phyloP scores from a whole-genome alignment of 306 rosid species.

The Vicia sativa region DNA sequence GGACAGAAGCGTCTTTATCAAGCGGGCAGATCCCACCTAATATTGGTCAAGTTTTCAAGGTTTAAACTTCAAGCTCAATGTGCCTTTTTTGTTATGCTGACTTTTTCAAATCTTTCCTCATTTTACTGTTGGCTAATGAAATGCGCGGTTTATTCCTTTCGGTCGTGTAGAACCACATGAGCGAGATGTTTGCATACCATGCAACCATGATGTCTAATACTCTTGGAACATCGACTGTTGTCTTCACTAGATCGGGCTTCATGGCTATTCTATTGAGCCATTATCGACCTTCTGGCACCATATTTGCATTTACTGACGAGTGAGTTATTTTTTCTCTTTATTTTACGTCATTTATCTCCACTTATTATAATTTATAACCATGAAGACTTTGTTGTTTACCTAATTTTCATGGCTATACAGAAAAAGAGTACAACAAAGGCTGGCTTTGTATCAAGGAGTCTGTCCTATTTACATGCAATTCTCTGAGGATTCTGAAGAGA shows the following conservation, averaged over 20 bases:
- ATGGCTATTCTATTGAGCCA: constrained; percentile 92
- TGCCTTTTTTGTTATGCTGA: not conserved
- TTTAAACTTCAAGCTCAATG: constrained; percentile 32
- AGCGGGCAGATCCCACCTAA: constrained; percentile 80
- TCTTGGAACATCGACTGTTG: constrained; percentile 93
- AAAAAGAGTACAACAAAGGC: constrained; percentile 76
- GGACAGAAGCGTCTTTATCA: constrained; percentile 84
- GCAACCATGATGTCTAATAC: constrained; percentile 98
- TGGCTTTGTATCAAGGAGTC: constrained; percentile 92
- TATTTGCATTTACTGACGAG: constrained; percentile 92
- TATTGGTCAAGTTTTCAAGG: constrained; percentile 95
- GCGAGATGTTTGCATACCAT: constrained; percentile 98
- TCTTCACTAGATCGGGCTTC: constrained; percentile 91
- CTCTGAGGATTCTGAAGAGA: constrained; percentile 82
- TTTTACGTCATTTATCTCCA: not conserved
- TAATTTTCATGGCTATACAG: constrained; percentile 54
- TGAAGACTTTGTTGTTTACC: constrained; percentile 4
- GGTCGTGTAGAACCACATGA: constrained; percentile 82
- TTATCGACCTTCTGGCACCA: constrained; percentile 86
- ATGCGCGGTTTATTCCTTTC: constrained; percentile 26
- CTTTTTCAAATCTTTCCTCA: not conserved
- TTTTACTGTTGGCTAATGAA: constrained; percentile 12
- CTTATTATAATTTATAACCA: constrained; percentile 41
- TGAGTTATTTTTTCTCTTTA: constrained; percentile 48
- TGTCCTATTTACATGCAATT: constrained; percentile 89